Evolutionary conservation across 371 early-diverging fungal species (phyloP), one percentile per base, ranked within the genome.

Genomic region (Lichtheimia corymbifera): DNA sequence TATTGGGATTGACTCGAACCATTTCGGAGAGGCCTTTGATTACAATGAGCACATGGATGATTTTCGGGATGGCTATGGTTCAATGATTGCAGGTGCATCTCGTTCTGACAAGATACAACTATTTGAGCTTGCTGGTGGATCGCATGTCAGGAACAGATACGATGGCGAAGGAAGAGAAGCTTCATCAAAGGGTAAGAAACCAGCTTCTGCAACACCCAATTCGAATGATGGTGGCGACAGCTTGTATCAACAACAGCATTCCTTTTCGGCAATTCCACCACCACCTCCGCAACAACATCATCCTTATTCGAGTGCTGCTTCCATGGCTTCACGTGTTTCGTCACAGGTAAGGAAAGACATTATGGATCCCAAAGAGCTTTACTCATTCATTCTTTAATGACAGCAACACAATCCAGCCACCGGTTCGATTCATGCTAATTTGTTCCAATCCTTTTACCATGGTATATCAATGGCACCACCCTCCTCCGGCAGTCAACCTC

Each of bases 1-100:
- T 53, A 44, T 74, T 9, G 72, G 75, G 43, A 66, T 74, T 15
- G 70, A 74, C 47, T 61, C 72, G 41, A 50, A 15, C 6, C 55
- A 64, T n/a, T 67, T 70, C 5, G 55, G 56, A 9, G 67, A 71
- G 11, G 59, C 60, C 15, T 25, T 43, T 44, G 30, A 44, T 41
- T 20, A 53, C 47, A 42, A 22, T 5, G 50, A 50, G 6, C 42
- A 14, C 5, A 24, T 62, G 24, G 27, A 17, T 49, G 55, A 61
- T 7, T 59, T 68, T 35, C 15, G 49, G n/a, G 53, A 55, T 40
- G 50, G 44, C 14, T 65, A 65, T 35, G 45, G 52, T 17, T 18
- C 5, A n/a, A 59, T 71, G 65, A 59, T 67, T 18, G 44, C 47
- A 20, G 25, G 51, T 14, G 63, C 62, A 11, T 51, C 55, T 11